Base-by-base conservation (phyloP, 768 basidiomycete genomes). In the Calvatia gigantea region DNA sequence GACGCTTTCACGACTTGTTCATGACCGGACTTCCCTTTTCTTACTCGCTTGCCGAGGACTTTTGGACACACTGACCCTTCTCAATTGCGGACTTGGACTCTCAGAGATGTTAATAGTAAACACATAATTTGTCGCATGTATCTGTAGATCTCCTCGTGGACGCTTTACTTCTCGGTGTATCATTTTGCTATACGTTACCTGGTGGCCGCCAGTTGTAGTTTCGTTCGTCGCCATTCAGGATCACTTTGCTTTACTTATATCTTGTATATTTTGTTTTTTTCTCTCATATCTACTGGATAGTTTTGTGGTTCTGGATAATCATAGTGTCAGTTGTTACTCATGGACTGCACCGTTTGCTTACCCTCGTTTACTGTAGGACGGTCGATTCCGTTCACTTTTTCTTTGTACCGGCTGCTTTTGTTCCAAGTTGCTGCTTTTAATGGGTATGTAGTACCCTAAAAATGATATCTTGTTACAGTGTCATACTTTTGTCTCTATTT, bases 71-170 rank as follows among this genome's bases (percentile, higher is more conserved):
- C 9, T 27, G 38, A 56, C 54, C 25, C 31, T 54, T 32, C 19
- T 27, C 7, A 31, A 17, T 47, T 37, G 48, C 19, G 51, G 51
- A 51, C 38, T 39, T 41, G 38, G 54, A 56, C 54, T 41, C 33
- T 45, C 47, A 49, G 23, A 47, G 54, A 56, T 47, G 33, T 45
- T 12, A 48, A 48, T 49, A 56, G 54, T 56, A 48, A 56, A 56
- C 47, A 56, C 39, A 49, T 56, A 56, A 56, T 56, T 48, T 47
- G 38, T 41, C 49, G 28, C 45, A 48, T 56, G 54, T 56, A 56
- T 56, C 54, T 46, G 37, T 56, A 56, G 54, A 56, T 41, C 49
- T 17, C 27, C 46, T 45, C 47, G 47, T 32, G 54, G 54, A 56
- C 54, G 54, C 38, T 56, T 33, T n/a, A 49, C 38, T 32, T 56